Percentiles rank a stretch among this genome's conserved stretches.
Evolutionary conservation across 148 eudicot species (phyloP).

Genomic region (Chenopodium formosanum): DNA sequence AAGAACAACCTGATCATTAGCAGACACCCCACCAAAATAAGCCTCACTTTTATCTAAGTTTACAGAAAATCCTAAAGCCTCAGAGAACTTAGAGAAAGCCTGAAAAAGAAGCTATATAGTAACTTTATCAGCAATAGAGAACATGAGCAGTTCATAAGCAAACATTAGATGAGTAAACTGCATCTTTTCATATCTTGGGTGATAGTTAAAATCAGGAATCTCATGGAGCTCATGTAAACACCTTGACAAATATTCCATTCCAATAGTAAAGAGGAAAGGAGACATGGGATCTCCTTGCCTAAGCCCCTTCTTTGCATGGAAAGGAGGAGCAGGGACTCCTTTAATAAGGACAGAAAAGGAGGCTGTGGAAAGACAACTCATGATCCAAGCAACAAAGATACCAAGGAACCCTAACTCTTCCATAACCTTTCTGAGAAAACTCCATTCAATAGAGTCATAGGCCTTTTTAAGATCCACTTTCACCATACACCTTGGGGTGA

Average conservation of each 20-base stretch:
- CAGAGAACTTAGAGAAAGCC: not conserved
- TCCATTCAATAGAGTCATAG: too few species aligned
- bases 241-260: not conserved
- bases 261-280: not conserved
- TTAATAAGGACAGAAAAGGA: not conserved
- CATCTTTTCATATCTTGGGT: not conserved
- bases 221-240: not conserved
- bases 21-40: not conserved
- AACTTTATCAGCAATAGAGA: too few species aligned
- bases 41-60: too few species aligned
- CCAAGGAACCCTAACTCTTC: too few species aligned
- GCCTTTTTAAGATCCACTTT: too few species aligned
- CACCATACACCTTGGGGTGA: too few species aligned
- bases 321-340: not conserved
- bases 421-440: too few species aligned
- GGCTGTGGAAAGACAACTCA: too few species aligned
- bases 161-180: not conserved
- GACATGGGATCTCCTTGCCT: not conserved
- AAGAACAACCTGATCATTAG: fast-evolving
- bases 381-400: too few species aligned
- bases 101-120: not conserved
- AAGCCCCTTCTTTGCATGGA: not conserved
- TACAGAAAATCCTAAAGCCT: not conserved
- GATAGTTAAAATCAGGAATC: too few species aligned
- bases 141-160: too few species aligned